A percentile compares a stretch with the other conserved stretches of the same genome.
These are phyloP conservation scores for Xylariomycetidae sp. DNA, from an alignment of 2,329 filamentous ascomycete species.

Conservation along the genomic window DNA sequence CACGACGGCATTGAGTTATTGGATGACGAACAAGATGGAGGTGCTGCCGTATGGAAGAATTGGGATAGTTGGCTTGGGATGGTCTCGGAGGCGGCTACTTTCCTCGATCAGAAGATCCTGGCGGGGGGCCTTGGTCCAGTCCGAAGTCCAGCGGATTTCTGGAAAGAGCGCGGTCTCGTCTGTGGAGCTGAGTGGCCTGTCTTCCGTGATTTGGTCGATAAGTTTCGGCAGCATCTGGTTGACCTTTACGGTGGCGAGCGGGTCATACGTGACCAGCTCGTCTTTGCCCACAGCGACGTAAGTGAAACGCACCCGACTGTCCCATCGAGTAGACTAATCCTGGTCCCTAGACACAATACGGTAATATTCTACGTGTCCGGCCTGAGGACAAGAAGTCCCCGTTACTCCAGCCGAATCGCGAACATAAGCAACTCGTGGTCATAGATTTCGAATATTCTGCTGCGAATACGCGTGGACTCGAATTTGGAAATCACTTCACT, in stretches of 20 bases:
- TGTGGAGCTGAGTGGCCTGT: constrained; percentile 79
- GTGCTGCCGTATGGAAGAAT: constrained; percentile 82
- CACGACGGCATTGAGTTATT: constrained; percentile 90
- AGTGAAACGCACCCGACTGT: constrained; percentile 28
- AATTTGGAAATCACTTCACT: constrained; percentile 97
- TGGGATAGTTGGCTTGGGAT: constrained; percentile 88
- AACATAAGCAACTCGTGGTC: constrained; percentile 93
- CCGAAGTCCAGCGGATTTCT: constrained; percentile 38
- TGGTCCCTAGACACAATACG: constrained; percentile 81
- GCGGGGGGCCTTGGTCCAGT: constrained; percentile 29
- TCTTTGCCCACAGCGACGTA: constrained; percentile 98
- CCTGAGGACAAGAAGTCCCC: constrained; percentile 74
- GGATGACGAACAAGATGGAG: constrained; percentile 68
- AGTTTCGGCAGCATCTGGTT: constrained; percentile 72
- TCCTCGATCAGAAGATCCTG: constrained; percentile 55
- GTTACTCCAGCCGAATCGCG: constrained; percentile 80
- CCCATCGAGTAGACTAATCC: constrained; percentile 1
- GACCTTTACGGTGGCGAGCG: constrained; percentile 63
- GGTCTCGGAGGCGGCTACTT: constrained; percentile 55
- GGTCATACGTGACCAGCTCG: constrained; percentile 67
- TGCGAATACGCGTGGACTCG: constrained; percentile 78
- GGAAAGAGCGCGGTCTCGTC: constrained; percentile 69
- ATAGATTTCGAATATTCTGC: constrained; percentile 98
- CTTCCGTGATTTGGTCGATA: constrained; percentile 71
- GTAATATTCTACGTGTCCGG: constrained; percentile 79